Conservation (phyloP, 257 asterid species). For the Nicotiana paniculata region DNA sequence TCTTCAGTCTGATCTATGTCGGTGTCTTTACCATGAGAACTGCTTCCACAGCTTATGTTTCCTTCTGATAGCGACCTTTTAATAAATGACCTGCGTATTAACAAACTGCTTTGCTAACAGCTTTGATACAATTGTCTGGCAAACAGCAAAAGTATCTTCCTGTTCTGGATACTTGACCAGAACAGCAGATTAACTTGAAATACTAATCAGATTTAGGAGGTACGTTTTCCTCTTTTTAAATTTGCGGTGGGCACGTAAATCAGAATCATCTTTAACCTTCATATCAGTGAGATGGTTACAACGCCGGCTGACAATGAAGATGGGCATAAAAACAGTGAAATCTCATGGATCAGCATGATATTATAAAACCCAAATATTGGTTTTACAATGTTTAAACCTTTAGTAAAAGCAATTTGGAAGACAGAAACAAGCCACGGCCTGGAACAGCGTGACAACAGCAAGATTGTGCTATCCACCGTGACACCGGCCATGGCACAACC, state of each 20-base stretch:
- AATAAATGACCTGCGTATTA: slow-evolving; percentile 48
- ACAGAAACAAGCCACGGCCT: background rate
- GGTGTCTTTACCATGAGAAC: slow-evolving; percentile 46
- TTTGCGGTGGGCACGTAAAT: background rate
- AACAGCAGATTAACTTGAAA: background rate
- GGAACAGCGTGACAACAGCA: no score
- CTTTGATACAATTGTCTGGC: slow-evolving; percentile 5
- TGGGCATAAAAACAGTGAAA: background rate
- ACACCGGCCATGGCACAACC: no score
- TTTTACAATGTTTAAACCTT: background rate
- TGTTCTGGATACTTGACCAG: background rate
- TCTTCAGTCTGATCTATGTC: slow-evolving; percentile 29
- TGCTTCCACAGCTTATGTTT: slow-evolving; percentile 52
- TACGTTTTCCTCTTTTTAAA: background rate
- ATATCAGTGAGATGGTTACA: background rate
- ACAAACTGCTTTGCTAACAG: slow-evolving; percentile 11
- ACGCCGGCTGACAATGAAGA: background rate
- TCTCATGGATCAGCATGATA: background rate
- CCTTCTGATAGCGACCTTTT: slow-evolving; percentile 93
- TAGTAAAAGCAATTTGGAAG: background rate
- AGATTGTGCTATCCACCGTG: no score
- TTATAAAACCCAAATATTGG: background rate
- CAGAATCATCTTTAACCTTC: slow-evolving; percentile 5
- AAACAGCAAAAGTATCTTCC: slow-evolving; percentile 6
- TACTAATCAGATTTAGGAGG: background rate